Evolutionary conservation across 148 eudicot species (phyloP).

Genomic region (Vaccinium darrowii): DNA sequence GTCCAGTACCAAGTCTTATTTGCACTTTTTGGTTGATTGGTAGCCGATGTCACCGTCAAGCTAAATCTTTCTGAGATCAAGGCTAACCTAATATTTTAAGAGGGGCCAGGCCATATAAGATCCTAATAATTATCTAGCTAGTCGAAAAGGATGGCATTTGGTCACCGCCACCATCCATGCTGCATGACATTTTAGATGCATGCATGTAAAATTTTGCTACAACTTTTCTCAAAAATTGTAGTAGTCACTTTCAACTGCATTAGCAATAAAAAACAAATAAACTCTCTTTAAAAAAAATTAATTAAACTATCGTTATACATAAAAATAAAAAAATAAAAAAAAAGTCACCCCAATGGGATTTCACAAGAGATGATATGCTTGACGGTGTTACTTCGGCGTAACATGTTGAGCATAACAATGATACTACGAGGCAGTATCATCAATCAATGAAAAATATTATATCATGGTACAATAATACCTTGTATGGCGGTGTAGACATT

Average conservation of each 20-base stretch:
- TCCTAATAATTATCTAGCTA: background rate
- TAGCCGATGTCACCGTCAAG: background rate
- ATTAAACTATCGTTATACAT: no score
- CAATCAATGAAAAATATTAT: background rate
- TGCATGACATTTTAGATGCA: background rate
- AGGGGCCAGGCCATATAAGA: background rate
- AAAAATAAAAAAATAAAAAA: background rate
- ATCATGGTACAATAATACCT: background rate
- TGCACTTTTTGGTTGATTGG: background rate
- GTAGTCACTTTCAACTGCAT: background rate
- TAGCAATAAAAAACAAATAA: no score
- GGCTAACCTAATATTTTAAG: background rate
- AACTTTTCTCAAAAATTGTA: background rate
- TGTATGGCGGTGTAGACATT: no score
- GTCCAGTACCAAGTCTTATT: background rate
- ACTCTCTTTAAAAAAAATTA: no score
- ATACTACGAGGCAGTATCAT: background rate
- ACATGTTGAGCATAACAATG: background rate
- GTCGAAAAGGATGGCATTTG: background rate
- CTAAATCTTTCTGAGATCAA: background rate
- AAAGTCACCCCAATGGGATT: background rate
- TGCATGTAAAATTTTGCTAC: background rate
- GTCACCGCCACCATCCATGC: background rate
- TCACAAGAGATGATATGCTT: background rate
- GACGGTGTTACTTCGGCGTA: background rate